Conservation (phyloP, 1,284 basidiomycete genomes). For the Ceratobasidium sp. region DNA sequence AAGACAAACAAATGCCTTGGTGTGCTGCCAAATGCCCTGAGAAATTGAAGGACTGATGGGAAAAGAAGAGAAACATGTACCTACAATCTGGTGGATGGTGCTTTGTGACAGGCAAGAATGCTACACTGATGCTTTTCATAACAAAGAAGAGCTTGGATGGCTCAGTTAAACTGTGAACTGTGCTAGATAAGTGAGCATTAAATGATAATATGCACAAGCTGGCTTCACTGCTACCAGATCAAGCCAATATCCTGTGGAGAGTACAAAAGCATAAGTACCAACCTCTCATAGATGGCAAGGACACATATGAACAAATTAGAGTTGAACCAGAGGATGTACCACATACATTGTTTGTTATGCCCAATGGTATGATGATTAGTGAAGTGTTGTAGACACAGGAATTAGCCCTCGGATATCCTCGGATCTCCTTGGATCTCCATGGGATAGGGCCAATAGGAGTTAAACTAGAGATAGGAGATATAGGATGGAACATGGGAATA, state of each 20-base stretch:
- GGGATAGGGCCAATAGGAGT: too few relatives aligned
- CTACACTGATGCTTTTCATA: slow-evolving; percentile 52
- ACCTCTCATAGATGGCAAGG: too few relatives aligned
- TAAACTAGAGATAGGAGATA: too few relatives aligned
- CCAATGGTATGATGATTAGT: slow-evolving; percentile 49
- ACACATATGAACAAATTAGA: too few relatives aligned
- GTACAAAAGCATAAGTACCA: too few relatives aligned
- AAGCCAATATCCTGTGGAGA: slow-evolving; percentile 47
- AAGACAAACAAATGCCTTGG: background rate
- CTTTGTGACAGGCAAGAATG: slow-evolving; percentile 45
- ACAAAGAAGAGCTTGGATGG: slow-evolving; percentile 46
- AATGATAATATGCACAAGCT: slow-evolving; percentile 47
- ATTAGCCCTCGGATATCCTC: too few relatives aligned
- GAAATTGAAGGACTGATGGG: background rate
- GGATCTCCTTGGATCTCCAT: too few relatives aligned
- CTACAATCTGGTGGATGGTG: background rate
- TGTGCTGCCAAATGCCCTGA: background rate
- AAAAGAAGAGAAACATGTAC: background rate
- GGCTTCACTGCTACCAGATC: slow-evolving; percentile 46
- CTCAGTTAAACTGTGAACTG: slow-evolving; percentile 5
- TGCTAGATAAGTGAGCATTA: slow-evolving; percentile 45
- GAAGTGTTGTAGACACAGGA: slow-evolving; percentile 49
- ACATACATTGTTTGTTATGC: slow-evolving; percentile 44
- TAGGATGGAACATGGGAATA: too few relatives aligned
- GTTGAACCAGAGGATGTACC: too few relatives aligned